Evolutionary conservation across 805 yeast species (phyloP).

Genomic region (Cyberlindnera mrakii): DNA sequence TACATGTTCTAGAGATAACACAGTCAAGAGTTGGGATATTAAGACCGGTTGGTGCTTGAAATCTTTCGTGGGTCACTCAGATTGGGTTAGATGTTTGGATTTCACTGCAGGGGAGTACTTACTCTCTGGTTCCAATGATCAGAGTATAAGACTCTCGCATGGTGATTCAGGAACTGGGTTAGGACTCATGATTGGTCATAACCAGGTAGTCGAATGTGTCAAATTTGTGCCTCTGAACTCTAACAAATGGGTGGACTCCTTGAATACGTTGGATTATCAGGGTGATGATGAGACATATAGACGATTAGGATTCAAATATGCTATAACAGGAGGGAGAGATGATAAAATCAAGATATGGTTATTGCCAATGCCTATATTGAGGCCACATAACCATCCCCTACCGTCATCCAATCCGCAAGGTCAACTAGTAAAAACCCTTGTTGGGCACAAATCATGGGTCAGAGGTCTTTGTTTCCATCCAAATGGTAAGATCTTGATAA

Average conservation of each 20-base stretch:
- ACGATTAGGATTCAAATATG: constrained; percentile 57
- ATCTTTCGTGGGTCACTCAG: constrained; percentile 73
- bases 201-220: constrained; percentile 75
- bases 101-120: constrained; percentile 43
- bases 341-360: constrained; percentile 71
- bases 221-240: constrained; percentile 55
- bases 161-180: constrained; percentile 61
- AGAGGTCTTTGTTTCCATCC: constrained; percentile 68
- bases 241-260: constrained; percentile 41
- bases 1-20: constrained; percentile 58
- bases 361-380: constrained; percentile 57
- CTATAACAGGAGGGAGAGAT: constrained; percentile 78
- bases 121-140: constrained; percentile 75
- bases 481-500: constrained; percentile 59
- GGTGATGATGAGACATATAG: constrained; percentile 23
- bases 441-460: constrained; percentile 88
- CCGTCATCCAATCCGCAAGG: constrained; percentile 61
- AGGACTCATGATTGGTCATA: constrained; percentile 67
- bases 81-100: constrained; percentile 78
- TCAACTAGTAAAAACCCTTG: constrained; percentile 45
- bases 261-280: constrained; percentile 25
- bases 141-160: constrained; percentile 62
- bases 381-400: constrained; percentile 48
- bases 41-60: constrained; percentile 59
- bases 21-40: constrained; percentile 63